Evolutionary conservation across 495 filamentous ascomycete genomes (phyloP), one percentile per base, ranked within the genome.

Genomic region (Penicillium atrosanguineum): DNA sequence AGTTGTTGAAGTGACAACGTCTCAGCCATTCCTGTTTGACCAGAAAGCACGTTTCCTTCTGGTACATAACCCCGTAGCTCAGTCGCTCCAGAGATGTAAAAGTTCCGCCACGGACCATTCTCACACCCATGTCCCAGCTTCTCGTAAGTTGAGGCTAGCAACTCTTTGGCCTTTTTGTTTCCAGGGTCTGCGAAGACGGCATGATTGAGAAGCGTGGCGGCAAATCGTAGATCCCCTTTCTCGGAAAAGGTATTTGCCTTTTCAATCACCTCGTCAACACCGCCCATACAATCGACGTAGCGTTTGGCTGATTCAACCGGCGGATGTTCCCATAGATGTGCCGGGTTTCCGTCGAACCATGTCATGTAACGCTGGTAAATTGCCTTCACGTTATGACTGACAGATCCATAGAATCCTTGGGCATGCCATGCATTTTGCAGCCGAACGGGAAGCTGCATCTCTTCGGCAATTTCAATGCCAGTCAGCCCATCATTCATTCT

Each of bases 321-420:
- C 1, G 68, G 51, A 18, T 64, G 49, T 41, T 70, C 60, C 70
- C 70, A 73, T 8, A 73, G 48, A 57, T 73, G 57, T 14, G 59
- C 59, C 0, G 70, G 67, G 37, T 68, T 64, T 1, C 70, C 68
- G 48, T 73, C 67, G 46, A 63, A 73, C 70, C 68, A 73, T 11
- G 57, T 62, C 57, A 64, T 65, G 37, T 73, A 73, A 7, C 65
- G 63, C 16, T 71, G 54, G 39, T 73, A 73, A 28, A 73, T 67
- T 9, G 45, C 69, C 44, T 71, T 73, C 19, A 71, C 64, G 48
- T 71, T 73, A 28, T 73, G 70, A 41, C 57, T 69, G 21, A 66
- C 31, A 1, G 67, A 69, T 4, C 68, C 70, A 47, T 73, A 73
- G 48, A 53, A 71, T 0, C 68, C 69, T 15, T 57, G 68, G 6